Evolutionary conservation across 1,139 yeast species (phyloP).

Genomic region (Protomyces gravidus): DNA sequence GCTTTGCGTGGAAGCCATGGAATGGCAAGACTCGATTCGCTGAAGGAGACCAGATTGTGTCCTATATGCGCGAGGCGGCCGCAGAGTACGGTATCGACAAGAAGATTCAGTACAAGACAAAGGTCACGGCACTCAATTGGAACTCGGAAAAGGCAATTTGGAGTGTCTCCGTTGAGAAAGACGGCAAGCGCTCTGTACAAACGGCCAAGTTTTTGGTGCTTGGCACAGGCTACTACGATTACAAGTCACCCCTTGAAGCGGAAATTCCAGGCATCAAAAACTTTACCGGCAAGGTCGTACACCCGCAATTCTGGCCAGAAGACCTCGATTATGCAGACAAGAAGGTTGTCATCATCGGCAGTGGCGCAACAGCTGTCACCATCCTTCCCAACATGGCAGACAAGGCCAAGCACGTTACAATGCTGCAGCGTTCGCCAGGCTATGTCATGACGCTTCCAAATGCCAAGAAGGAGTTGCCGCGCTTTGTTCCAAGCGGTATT

Average conservation of each 20-base stretch:
- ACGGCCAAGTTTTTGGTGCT: conserved; percentile 41
- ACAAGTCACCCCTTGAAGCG: conserved; percentile 41
- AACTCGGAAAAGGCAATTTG: conserved; percentile 40
- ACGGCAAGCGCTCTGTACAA: conserved; percentile 36
- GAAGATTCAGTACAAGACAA: conserved; percentile 39
- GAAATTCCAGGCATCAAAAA: conserved; percentile 42
- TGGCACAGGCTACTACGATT: conserved; percentile 44
- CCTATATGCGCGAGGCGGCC: conserved; percentile 39
- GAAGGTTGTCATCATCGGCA: conserved; percentile 47
- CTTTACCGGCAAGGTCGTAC: conserved; percentile 45
- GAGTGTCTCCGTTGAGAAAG: conserved; percentile 40
- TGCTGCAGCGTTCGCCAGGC: conserved; percentile 48
- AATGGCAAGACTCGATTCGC: conserved; percentile 47
- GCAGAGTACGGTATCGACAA: conserved; percentile 46
- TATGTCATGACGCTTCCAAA: conserved; percentile 44
- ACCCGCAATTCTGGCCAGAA: conserved; percentile 45
- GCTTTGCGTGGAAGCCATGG: conserved; percentile 47
- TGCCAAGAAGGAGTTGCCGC: conserved; percentile 42
- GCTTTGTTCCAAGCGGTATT: conserved; percentile 16
- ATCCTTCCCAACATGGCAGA: conserved; percentile 48
- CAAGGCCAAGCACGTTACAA: conserved; percentile 47
- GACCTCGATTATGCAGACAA: conserved; percentile 45
- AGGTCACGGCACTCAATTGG: conserved; percentile 38
- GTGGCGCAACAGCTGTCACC: conserved; percentile 49
- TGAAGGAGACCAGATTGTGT: conserved; percentile 46